Evolutionary conservation across 2,329 filamentous ascomycete species (phyloP), one percentile per base, ranked within the genome.

Genomic region (Didymella glomerata): DNA sequence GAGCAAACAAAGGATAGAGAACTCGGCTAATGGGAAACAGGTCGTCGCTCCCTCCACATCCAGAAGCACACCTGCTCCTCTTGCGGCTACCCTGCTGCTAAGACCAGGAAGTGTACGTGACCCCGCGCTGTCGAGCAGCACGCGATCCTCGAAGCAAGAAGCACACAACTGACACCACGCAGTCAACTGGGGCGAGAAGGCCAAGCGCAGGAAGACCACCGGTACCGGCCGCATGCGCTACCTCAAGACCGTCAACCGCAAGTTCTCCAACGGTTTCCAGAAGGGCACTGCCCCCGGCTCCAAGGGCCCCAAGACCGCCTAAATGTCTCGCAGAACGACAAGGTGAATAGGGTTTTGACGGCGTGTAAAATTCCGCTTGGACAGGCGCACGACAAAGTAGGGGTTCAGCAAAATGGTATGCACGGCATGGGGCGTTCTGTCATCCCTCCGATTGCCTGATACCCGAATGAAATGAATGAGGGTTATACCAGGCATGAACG

Each of bases 121-220:
- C 41, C 64, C 52, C 42, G 47, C 54, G 40, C 48, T 57, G 28
- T 41, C 36, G 47, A 51, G 18, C 53, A 58, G 42, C 54, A 32
- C 54, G n/a, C 36, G 46, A 54, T 57, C 18, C 34, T 62, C 25
- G 20, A 25, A 25, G 22, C 46, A 57, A 16, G 20, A 25, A 25
- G 22, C 46, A 57, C 47, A 55, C 50, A 59, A 68, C 70, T 76
- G 64, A 76, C 69, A 67, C 51, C 53, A 45, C 48, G 76, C 80
- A 98, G 94, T 90, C 90, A 97, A 99, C 91, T 99, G 95, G 95
- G 88, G 91, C 83, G 94, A 98, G 89, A 99, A 99, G 91, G 94
- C 93, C 77, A 98, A 98, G 92, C 88, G 95, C 83, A 96, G 95
- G 90, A 98, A 97, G 93, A 97, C 94, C 79, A 94, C 91, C 81